These are phyloP conservation scores for Moesziomyces antarcticus DNA, from an alignment of 1,284 basidiomycete species.

Conservation along the genomic window DNA sequence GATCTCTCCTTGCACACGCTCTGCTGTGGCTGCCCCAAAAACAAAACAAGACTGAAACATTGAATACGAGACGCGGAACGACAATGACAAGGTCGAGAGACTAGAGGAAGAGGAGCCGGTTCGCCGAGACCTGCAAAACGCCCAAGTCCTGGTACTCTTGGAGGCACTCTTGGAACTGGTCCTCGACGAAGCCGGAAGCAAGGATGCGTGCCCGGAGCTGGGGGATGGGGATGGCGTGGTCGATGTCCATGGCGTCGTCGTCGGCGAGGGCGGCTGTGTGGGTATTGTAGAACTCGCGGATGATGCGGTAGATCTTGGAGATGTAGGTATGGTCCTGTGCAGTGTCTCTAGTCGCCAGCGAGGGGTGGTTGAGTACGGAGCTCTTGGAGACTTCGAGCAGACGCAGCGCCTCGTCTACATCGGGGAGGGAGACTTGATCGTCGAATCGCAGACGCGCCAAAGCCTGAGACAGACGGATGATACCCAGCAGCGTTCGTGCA, in stretches of 20 bases:
- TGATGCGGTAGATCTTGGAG: constrained; percentile 64
- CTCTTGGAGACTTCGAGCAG: constrained; percentile 97
- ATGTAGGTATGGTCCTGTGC: constrained; percentile 50
- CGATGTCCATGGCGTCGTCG: constrained; percentile 9
- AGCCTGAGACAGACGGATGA: constrained; percentile 93
- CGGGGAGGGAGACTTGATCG: constrained; percentile 80
- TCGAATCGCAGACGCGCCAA: constrained; percentile 90
- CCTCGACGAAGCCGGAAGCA: constrained; percentile 45
- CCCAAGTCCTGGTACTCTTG: constrained; percentile 45
- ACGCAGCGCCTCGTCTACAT: constrained; percentile 96
- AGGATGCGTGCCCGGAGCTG: constrained; percentile 24
- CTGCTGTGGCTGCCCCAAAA: not conserved
- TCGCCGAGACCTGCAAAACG: constrained; percentile 26
- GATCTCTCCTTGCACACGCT: too few relatives aligned
- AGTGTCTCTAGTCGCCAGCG: constrained; percentile 16
- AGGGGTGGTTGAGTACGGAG: constrained; percentile 71
- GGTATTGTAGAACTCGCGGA: constrained; percentile 56
- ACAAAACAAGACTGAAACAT: not conserved
- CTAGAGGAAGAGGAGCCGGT: constrained; percentile 31
- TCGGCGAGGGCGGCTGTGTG: constrained; percentile 5
- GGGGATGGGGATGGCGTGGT: constrained; percentile 7
- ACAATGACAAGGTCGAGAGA: not conserved
- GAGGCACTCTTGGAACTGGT: constrained; percentile 49
- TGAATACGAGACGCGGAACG: not conserved
- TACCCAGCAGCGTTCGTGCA: constrained; percentile 93